Evolutionary conservation across 73 alveolate genomes (phyloP).

Genomic region (Effrenium voratum): DNA sequence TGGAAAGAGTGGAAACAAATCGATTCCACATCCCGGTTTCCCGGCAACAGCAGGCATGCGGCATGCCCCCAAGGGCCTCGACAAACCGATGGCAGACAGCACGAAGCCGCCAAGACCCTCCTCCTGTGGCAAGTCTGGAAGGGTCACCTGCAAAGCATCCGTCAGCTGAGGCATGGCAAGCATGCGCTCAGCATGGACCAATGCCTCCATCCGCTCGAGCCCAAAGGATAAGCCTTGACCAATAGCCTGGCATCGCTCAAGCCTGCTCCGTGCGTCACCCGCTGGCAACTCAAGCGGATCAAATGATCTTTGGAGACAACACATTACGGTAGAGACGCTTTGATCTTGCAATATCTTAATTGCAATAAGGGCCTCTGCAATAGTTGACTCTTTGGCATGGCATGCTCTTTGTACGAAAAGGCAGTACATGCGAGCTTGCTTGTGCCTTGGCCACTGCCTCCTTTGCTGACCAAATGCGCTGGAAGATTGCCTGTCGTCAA

Average conservation of each 20-base stretch:
- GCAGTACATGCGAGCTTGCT: background rate
- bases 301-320: too few relatives aligned
- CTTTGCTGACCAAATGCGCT: slow-evolving; percentile 90
- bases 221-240: slow-evolving; percentile 83
- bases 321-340: too few relatives aligned
- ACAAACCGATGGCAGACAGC: slow-evolving; percentile 38
- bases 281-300: background rate
- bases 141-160: background rate
- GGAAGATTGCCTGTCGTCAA: slow-evolving; percentile 54
- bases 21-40: background rate
- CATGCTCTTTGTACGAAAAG: background rate
- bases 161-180: background rate
- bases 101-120: slow-evolving; percentile 65
- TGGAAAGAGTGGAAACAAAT: too few relatives aligned
- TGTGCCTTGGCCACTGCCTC: slow-evolving; percentile 81
- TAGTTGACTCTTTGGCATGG: background rate
- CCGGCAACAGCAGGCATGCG: too few relatives aligned
- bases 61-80: too few relatives aligned
- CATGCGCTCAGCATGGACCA: background rate
- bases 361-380: background rate
- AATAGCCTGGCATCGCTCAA: slow-evolving; percentile 1
- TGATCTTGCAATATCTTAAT: background rate
- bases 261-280: background rate
- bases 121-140: background rate
- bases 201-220: slow-evolving; percentile 79